Percentiles rank a stretch among this genome's conserved stretches.
Conservation (phyloP, 1,284 basidiomycete genomes). For the Trametes sp. region DNA sequence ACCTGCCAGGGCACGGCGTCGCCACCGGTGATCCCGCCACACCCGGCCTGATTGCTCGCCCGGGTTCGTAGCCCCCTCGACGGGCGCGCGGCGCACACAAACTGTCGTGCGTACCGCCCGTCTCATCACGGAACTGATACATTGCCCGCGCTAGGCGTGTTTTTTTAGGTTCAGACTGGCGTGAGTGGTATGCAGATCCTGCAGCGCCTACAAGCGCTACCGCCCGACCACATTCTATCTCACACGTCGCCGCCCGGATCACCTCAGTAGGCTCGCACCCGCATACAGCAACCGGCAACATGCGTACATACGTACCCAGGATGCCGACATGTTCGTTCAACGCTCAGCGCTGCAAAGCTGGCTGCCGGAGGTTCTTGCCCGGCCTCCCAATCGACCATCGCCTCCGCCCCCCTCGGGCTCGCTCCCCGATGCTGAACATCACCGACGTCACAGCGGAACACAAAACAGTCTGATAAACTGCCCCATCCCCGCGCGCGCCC, state of each 20-base stretch:
- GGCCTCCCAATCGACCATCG: background rate
- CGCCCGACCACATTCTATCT: background rate
- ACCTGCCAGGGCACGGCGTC: background rate
- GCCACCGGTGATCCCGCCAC: conserved; percentile 9
- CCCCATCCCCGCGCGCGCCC: background rate
- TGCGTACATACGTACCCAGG: background rate
- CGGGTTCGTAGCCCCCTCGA: background rate
- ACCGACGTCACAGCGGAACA: background rate
- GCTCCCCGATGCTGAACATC: background rate
- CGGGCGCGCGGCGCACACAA: background rate
- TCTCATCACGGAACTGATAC: background rate
- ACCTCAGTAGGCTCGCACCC: background rate
- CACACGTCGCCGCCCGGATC: background rate
- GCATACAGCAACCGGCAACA: background rate
- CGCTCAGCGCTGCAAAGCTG: background rate
- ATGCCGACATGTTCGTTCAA: background rate
- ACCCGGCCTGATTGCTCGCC: background rate
- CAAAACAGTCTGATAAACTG: conserved; percentile 1
- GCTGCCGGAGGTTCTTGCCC: background rate
- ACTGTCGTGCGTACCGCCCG: background rate
- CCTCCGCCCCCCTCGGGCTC: background rate
- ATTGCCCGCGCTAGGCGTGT: background rate
- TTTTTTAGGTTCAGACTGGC: background rate
- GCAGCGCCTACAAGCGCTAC: background rate
- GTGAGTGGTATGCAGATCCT: background rate